A percentile compares a stretch with the other conserved stretches of the same genome.
Evolutionary conservation across 371 early-diverging fungal species (phyloP).

Genomic region (Apophysomyces elegans): DNA sequence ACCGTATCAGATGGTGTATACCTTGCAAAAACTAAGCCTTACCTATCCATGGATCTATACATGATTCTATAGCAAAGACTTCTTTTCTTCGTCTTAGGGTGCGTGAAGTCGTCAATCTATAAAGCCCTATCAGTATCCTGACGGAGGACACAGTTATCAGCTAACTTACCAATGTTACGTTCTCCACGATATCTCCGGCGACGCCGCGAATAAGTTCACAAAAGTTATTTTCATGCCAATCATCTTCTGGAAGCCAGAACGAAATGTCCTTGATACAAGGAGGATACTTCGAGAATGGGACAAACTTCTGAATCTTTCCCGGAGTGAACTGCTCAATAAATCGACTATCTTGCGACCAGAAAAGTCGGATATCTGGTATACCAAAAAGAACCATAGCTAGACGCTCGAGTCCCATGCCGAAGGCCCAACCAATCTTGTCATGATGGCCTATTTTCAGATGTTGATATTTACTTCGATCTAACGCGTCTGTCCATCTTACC

Average conservation of each 20-base stretch:
- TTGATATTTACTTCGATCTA: neutral
- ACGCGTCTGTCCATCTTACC: constrained; percentile 39
- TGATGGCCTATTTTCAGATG: constrained; percentile 45
- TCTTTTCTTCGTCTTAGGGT: constrained; percentile 81
- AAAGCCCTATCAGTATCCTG: neutral
- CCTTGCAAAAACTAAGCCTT: constrained; percentile 11
- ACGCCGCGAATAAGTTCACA: constrained; percentile 91
- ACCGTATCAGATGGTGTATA: neutral
- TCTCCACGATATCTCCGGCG: constrained; percentile 93
- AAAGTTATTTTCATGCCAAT: constrained; percentile 92
- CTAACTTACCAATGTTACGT: constrained; percentile 74
- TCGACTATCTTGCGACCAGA: constrained; percentile 93
- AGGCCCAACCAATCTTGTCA: constrained; percentile 94
- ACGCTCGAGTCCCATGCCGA: constrained; percentile 96
- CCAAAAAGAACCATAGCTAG: constrained; percentile 95
- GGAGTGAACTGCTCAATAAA: constrained; percentile 87
- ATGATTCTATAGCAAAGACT: constrained; percentile 93
- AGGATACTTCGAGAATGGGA: constrained; percentile 84
- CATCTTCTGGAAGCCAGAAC: constrained; percentile 78
- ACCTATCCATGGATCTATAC: constrained; percentile 90
- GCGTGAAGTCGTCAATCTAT: constrained; percentile 86
- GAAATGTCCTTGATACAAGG: constrained; percentile 93
- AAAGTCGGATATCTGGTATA: constrained; percentile 96
- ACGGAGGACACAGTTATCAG: neutral
- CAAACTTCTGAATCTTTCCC: constrained; percentile 70